Evolutionary conservation across 805 yeast genomes (phyloP).

Genomic region (Debaryomyces tyrocola): DNA sequence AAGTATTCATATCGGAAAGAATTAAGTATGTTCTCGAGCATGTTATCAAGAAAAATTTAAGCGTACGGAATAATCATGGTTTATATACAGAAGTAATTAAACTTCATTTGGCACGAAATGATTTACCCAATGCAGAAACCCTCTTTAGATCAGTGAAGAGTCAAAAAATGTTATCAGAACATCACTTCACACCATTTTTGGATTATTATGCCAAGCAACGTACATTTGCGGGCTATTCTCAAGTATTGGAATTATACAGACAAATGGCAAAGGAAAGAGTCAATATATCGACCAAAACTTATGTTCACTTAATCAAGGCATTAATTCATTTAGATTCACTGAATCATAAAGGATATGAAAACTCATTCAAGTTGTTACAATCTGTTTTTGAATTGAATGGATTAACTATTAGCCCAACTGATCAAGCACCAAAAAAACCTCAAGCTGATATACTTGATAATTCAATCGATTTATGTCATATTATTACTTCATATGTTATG

Average conservation of each 20-base stretch:
- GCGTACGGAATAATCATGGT: conserved; percentile 7
- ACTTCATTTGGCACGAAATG: conserved; percentile 16
- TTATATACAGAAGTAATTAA: conserved; percentile 28
- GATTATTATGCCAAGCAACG: conserved; percentile 15
- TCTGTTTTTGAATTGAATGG: conserved; percentile 35
- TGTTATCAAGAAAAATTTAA: conserved; percentile 6
- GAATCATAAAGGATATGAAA: conserved; percentile 10
- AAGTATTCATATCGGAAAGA: conserved; percentile 8
- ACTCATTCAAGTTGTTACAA: conserved; percentile 18
- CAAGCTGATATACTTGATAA: conserved; percentile 11
- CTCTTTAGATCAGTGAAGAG: conserved; percentile 17
- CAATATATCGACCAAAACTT: conserved; percentile 25
- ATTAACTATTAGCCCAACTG: conserved; percentile 12
- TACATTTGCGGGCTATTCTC: conserved; percentile 18
- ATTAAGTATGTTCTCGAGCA: conserved; percentile 11
- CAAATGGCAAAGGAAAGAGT: conserved; percentile 31
- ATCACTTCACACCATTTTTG: conserved; percentile 31
- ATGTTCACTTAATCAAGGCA: conserved; percentile 30
- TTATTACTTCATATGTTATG: conserved; percentile 24
- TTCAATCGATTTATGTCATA: conserved; percentile 22
- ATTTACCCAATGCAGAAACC: conserved; percentile 18
- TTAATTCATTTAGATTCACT: conserved; percentile 18
- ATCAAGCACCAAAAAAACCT: conserved; percentile 2
- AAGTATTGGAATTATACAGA: conserved; percentile 30
- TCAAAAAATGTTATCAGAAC: conserved; percentile 19